These are phyloP conservation scores for Solanum raphanifolium DNA, from an alignment of 257 asterid genomes.

Conservation along the genomic window DNA sequence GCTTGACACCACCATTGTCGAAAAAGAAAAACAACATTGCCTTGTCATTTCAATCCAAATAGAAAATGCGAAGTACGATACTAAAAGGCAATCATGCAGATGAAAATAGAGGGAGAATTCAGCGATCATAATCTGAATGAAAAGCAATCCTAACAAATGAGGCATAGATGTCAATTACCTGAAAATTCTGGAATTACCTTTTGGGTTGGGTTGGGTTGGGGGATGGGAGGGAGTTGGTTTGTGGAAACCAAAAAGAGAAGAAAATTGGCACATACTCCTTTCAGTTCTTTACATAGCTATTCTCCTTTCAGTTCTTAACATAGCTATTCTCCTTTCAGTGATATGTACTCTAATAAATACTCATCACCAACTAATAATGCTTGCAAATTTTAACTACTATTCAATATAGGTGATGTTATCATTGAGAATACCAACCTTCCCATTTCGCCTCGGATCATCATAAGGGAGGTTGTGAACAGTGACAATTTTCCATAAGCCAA, in stretches of 20 bases:
- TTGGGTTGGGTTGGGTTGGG: not conserved
- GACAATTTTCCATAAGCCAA: slow-evolving; percentile 76
- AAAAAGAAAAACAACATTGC: not conserved
- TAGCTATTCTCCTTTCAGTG: not conserved
- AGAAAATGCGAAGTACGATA: not conserved
- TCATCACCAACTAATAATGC: not conserved
- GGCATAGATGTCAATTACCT: not conserved
- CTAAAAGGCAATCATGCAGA: not conserved
- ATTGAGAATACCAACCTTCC: slow-evolving; percentile 49
- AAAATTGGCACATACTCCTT: not conserved
- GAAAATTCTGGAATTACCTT: not conserved
- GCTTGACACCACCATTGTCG: not conserved
- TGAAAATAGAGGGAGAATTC: not conserved
- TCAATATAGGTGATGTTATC: not conserved
- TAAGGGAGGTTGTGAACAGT: slow-evolving; percentile 80
- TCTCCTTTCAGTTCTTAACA: not conserved
- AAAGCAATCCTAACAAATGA: not conserved
- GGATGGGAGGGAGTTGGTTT: not conserved
- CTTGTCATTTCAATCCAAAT: not conserved
- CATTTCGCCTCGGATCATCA: slow-evolving; percentile 89
- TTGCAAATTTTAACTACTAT: not conserved
- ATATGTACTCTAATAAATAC: not conserved
- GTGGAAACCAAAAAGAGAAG: not conserved
- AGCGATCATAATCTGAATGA: not conserved
- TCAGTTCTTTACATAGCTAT: not conserved